These are phyloP conservation scores for Camelina hispida DNA, from an alignment of 345 rosid genomes.

Conservation along the genomic window DNA sequence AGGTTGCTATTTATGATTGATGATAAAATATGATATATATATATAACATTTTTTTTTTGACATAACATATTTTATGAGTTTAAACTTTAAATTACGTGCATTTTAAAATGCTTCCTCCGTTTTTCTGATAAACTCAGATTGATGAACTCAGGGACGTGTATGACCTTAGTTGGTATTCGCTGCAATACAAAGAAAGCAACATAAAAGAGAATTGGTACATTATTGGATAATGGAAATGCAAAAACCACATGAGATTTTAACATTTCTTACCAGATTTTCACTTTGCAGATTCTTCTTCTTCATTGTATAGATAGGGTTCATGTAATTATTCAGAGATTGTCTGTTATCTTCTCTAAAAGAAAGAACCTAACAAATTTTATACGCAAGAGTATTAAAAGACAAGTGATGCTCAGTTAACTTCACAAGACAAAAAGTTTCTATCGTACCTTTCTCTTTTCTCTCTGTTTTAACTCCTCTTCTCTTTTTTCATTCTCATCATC, in stretches of 20 bases:
- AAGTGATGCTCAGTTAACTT: constrained; percentile 8
- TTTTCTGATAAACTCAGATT: background rate
- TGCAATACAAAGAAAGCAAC: background rate
- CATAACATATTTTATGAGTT: too few species aligned
- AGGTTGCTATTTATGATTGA: background rate
- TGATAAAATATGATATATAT: too few species aligned
- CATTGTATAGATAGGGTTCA: constrained; percentile 28
- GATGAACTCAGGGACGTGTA: constrained; percentile 14
- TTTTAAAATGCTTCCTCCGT: background rate
- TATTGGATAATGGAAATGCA: background rate
- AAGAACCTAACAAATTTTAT: constrained; percentile 7
- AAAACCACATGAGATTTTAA: background rate
- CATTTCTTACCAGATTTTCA: constrained; percentile 11
- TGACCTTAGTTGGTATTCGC: constrained; percentile 3
- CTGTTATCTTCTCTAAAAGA: constrained; percentile 12
- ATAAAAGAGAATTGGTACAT: constrained; percentile 13
- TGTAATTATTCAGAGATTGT: constrained; percentile 11
- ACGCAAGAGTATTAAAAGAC: background rate
- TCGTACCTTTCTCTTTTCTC: constrained; percentile 20
- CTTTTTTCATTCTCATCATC: constrained; percentile 7
- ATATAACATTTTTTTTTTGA: too few species aligned
- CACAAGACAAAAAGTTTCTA: background rate
- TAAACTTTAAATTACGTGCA: too few species aligned
- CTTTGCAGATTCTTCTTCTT: background rate
- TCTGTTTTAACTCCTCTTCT: constrained; percentile 7